These are phyloP conservation scores for Lactarius deliciosus DNA, from an alignment of 768 basidiomycete genomes.

Conservation along the genomic window DNA sequence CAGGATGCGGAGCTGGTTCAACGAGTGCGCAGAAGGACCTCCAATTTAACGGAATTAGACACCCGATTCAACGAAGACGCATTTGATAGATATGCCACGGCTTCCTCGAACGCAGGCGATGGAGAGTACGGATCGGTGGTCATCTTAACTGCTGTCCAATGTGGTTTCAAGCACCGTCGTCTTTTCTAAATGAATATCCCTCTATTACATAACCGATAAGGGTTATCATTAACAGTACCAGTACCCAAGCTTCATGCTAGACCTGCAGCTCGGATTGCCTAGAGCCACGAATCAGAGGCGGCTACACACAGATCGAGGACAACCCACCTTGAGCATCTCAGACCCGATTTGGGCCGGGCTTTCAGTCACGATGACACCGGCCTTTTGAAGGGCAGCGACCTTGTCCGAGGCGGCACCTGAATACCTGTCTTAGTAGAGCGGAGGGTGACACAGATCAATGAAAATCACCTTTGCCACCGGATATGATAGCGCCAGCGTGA, in stretches of 20 bases:
- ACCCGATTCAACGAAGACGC: conserved; percentile 53
- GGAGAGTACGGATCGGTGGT: conserved; percentile 33
- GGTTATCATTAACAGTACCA: conserved; percentile 29
- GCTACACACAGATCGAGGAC: not conserved
- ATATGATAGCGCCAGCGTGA: conserved; percentile 97
- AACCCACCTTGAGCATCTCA: conserved; percentile 80
- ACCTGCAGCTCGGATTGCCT: conserved; percentile 82
- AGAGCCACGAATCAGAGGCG: conserved; percentile 24
- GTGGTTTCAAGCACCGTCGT: conserved; percentile 12
- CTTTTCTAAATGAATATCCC: conserved; percentile 29
- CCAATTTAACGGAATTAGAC: conserved; percentile 66
- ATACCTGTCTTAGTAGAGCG: not conserved
- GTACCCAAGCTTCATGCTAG: conserved; percentile 48
- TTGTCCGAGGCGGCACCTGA: conserved; percentile 92
- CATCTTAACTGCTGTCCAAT: conserved; percentile 24
- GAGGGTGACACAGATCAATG: not conserved
- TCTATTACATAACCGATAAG: conserved; percentile 41
- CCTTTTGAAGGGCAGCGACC: conserved; percentile 84
- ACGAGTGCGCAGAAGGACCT: conserved; percentile 49
- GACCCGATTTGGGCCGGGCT: conserved; percentile 93
- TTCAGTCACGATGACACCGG: conserved; percentile 91
- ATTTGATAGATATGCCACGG: conserved; percentile 62
- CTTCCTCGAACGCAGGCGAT: conserved; percentile 51
- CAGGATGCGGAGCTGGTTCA: conserved; percentile 24
- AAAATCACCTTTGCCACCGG: conserved; percentile 85